Conservation (phyloP, 2,329 filamentous ascomycete genomes). For the Teratosphaeria pseudoeucalypti region DNA sequence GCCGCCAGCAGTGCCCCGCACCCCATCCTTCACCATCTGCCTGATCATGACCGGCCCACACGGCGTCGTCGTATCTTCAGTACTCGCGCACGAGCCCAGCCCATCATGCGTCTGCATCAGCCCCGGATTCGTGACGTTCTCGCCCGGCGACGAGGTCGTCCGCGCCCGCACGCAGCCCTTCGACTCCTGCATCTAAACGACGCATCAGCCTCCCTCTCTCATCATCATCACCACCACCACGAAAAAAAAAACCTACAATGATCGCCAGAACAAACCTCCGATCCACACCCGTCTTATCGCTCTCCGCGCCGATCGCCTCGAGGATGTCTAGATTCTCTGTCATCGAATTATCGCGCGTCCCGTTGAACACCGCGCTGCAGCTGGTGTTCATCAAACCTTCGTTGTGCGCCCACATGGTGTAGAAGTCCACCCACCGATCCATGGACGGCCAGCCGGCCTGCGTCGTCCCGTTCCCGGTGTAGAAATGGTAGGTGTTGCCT, state of each 20-base stretch:
- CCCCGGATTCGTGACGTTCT: conserved; percentile 32
- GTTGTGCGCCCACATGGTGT: neutral
- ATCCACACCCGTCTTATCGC: neutral
- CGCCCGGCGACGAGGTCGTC: conserved; percentile 27
- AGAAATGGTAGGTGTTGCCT: neutral
- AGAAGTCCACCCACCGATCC: neutral
- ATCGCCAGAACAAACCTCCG: neutral
- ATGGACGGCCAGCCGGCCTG: neutral
- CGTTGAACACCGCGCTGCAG: neutral
- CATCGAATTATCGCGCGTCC: neutral
- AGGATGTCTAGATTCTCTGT: neutral
- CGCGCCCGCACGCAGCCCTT: conserved; percentile 35
- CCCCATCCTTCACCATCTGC: conserved; percentile 35
- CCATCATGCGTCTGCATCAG: conserved; percentile 38
- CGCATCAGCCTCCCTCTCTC: neutral
- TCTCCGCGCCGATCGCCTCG: neutral
- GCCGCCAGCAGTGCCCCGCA: conserved; percentile 30
- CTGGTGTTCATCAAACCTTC: neutral
- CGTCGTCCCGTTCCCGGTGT: neutral
- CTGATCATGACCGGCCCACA: conserved; percentile 28
- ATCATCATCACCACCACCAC: no score
- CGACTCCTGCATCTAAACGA: conserved; percentile 31
- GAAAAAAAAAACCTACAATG: neutral
- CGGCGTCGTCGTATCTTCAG: conserved; percentile 17
- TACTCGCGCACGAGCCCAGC: conserved; percentile 26